These are phyloP conservation scores for Citrullus colocynthis DNA, from an alignment of 306 rosid species.

Conservation along the genomic window DNA sequence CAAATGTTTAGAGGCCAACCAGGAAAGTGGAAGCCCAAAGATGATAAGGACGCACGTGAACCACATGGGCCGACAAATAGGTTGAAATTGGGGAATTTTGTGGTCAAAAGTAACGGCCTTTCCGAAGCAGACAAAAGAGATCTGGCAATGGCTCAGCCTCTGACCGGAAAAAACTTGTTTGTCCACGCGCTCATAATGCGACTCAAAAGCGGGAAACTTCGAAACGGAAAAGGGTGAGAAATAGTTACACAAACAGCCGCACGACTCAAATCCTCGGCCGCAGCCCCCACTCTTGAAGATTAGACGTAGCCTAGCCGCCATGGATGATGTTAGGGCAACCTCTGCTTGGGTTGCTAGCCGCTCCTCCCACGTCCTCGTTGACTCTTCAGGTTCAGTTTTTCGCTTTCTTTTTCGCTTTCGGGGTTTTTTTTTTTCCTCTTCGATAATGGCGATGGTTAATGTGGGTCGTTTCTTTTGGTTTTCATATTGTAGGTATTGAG, in stretches of 20 bases:
- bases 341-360: conserved; percentile 88
- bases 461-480: not conserved
- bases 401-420: not conserved
- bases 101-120: not conserved
- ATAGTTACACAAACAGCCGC: not conserved
- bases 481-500: conserved; percentile 55
- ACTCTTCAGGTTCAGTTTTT: conserved; percentile 44
- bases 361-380: conserved; percentile 75
- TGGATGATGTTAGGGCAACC: conserved; percentile 78
- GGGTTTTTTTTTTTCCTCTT: not conserved
- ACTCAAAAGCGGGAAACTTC: conserved; percentile 45
- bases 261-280: not conserved
- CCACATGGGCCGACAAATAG: not conserved
- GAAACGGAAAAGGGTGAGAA: not conserved
- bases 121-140: not conserved
- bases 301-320: conserved; percentile 14
- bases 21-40: not conserved
- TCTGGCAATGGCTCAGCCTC: not conserved
- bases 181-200: not conserved
- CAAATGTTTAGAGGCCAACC: not conserved
- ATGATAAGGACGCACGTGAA: not conserved
- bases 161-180: not conserved
- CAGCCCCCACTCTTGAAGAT: conserved; percentile 15
- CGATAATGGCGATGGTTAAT: not conserved
- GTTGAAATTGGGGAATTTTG: not conserved